A percentile compares a stretch with the other conserved stretches of the same genome.
Evolutionary conservation across 129 eudicot genomes (phyloP).

Genomic region (Tanacetum coccineum): DNA sequence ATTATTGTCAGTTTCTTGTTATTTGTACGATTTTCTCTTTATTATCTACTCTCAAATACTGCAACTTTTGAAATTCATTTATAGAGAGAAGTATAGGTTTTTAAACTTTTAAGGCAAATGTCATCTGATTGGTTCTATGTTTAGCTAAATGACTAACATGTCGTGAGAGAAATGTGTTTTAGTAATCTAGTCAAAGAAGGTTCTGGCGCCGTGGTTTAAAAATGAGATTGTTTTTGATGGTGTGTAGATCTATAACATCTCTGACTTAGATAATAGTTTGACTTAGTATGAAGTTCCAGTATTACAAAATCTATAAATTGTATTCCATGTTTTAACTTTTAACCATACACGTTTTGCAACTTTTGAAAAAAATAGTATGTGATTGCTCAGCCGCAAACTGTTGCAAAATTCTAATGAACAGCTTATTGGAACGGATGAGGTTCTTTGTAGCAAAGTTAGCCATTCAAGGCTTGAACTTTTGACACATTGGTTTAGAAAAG

Average conservation of each 20-base stretch:
- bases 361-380: background rate
- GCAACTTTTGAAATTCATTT: no score
- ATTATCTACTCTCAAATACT: no score
- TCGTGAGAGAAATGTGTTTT: background rate
- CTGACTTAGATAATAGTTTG: background rate
- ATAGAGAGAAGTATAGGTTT: background rate
- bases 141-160: conserved; percentile 1
- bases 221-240: background rate
- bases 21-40: no score
- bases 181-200: background rate
- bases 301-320: background rate
- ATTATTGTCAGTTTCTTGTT: no score
- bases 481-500: background rate
- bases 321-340: background rate
- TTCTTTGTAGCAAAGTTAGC: background rate
- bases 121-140: background rate
- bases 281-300: background rate
- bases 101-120: background rate
- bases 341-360: conserved; percentile 1
- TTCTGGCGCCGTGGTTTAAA: background rate
- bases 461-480: background rate
- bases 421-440: background rate
- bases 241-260: background rate
- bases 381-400: conserved; percentile 1
- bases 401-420: background rate